Evolutionary conservation across 495 filamentous ascomycete genomes (phyloP).

Genomic region (Neurospora sp.): DNA sequence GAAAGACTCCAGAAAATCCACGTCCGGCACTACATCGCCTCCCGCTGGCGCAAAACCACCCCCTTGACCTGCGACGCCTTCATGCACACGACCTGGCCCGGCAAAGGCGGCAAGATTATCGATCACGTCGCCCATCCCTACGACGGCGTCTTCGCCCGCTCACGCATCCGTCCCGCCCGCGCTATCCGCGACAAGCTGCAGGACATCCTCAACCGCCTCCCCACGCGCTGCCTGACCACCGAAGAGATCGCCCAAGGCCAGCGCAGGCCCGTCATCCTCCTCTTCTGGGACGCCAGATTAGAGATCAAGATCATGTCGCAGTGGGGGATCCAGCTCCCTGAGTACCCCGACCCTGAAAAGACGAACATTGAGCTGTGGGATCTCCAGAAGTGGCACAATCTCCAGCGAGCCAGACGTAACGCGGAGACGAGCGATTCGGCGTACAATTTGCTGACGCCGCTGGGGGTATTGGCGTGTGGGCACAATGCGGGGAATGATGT

Average conservation of each 20-base stretch:
- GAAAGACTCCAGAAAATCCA: not conserved
- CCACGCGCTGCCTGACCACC: not conserved
- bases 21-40: not conserved
- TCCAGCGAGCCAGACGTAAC: not conserved
- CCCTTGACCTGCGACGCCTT: not conserved
- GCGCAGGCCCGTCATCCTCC: not conserved
- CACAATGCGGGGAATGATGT: not conserved
- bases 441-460: not conserved
- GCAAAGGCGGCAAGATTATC: not conserved
- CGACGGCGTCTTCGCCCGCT: not conserved
- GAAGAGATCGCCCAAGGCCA: not conserved
- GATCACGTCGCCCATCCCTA: not conserved
- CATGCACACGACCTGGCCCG: not conserved
- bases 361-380: not conserved
- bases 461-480: not conserved
- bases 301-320: not conserved
- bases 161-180: not conserved
- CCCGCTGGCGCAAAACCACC: not conserved
- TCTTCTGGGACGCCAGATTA: not conserved
- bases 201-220: not conserved
- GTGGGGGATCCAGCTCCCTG: not conserved
- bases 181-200: not conserved
- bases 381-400: not conserved
- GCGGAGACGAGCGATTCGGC: not conserved
- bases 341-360: not conserved